phyloP scores from a whole-genome alignment of 441 rosid species.

The Euphorbia celastroides region DNA sequence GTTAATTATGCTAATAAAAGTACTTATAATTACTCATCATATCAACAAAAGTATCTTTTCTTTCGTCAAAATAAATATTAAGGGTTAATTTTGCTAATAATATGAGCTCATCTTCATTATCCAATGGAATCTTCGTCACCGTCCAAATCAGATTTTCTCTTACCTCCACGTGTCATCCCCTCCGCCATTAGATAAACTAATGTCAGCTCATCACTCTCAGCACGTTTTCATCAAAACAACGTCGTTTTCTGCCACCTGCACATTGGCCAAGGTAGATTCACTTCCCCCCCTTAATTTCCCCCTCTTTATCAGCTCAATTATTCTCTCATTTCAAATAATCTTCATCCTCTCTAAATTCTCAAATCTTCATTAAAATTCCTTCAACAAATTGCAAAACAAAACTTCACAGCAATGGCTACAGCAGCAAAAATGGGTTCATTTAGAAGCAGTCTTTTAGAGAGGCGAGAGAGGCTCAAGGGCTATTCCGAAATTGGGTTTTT shows the following conservation, averaged over 20 bases:
- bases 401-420: slow-evolving; percentile 15
- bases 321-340: not conserved
- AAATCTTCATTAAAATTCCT: not conserved
- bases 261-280: not conserved
- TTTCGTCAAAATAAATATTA: too few species aligned
- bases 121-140: too few species aligned
- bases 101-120: too few species aligned
- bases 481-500: slow-evolving; percentile 39
- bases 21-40: too few species aligned
- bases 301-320: not conserved
- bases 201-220: too few species aligned
- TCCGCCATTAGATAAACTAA: not conserved
- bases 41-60: too few species aligned
- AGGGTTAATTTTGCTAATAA: too few species aligned
- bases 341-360: not conserved
- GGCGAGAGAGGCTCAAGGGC: slow-evolving; percentile 46
- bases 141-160: too few species aligned
- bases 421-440: slow-evolving; percentile 52
- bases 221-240: too few species aligned
- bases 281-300: not conserved
- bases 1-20: too few species aligned
- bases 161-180: not conserved
- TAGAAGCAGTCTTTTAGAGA: slow-evolving; percentile 31
- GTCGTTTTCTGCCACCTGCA: not conserved
- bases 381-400: not conserved